Evolutionary conservation across 2,329 filamentous ascomycete genomes (phyloP), one percentile per base, ranked within the genome.

Genomic region (Beauveria sp.): DNA sequence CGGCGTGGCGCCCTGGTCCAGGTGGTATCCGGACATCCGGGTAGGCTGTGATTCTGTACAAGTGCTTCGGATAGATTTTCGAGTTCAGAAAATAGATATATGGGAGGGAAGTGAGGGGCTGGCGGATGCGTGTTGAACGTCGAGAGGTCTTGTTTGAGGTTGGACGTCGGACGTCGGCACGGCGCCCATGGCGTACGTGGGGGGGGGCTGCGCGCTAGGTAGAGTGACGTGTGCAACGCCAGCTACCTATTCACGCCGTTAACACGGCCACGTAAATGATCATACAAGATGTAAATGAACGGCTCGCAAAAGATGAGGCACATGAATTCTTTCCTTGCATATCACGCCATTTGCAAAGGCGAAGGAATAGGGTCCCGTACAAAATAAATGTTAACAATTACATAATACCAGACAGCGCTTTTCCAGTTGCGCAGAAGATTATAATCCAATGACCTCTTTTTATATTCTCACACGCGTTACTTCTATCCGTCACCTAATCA

Each of bases 1-100:
- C 28, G 88, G 87, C 5, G 72, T 73, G 18, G 67, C 68, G 59
- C 64, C 66, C 55, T 68, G 69, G 5, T 71, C 71, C 22, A 69
- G 62, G 2, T 69, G 66, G 55, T 68, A 69, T 68, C 65, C 71
- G 20, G 69, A 63, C 71, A 73, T 73, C 48, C 47, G 10, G 8
- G 10, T 55, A 22, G 34, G 5, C 5, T 24, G 28, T 47, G 10
- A 22, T 9, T 48, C 14, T 30, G 48, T 51, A 30, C 6, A 28
- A 30, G 26, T 40, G 7, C 34, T 16, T 26, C 26, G 12, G 22
- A 2, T 10, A 20, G 0, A 24, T 28, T 16, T 12, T 9, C 14
- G 28, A 22, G 30, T 4, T 22, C 2, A 20, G 28, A 8, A n/a
- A 9, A 5, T 2, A 20, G 24, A 20, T 40, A 37, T 22, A 28